Percentiles rank a stretch among this genome's conserved stretches.
Evolutionary conservation across 2,329 filamentous ascomycete genomes (phyloP).

Genomic region (Teratosphaeria destructans): DNA sequence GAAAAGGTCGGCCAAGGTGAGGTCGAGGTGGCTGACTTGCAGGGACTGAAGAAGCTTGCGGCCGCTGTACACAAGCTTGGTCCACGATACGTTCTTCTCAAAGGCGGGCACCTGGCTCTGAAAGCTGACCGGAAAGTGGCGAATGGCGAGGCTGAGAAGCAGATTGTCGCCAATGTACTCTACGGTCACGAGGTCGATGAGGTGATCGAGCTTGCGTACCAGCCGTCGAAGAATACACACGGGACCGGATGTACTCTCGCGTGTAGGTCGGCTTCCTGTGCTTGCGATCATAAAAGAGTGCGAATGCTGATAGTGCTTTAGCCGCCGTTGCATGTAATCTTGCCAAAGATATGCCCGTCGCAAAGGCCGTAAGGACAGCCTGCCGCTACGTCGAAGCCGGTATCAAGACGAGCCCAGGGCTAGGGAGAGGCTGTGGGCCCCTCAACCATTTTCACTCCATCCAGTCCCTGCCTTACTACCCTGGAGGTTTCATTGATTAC

Average conservation of each 20-base stretch:
- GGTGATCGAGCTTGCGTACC: constrained; percentile 59
- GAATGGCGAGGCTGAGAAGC: constrained; percentile 46
- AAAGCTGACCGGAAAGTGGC: constrained; percentile 52
- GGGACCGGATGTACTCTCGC: constrained; percentile 92
- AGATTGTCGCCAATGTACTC: constrained; percentile 67
- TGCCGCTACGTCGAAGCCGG: constrained; percentile 62
- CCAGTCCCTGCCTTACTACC: constrained; percentile 57
- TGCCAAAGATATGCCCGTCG: constrained; percentile 47
- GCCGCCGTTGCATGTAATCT: constrained; percentile 68
- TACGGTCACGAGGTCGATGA: constrained; percentile 50
- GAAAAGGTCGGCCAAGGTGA: constrained; percentile 37
- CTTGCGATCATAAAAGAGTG: not conserved
- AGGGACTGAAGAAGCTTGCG: constrained; percentile 60
- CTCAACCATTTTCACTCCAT: constrained; percentile 71
- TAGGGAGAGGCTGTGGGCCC: constrained; percentile 60
- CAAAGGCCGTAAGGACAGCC: constrained; percentile 54
- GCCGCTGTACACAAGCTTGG: constrained; percentile 57
- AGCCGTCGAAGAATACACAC: constrained; percentile 72
- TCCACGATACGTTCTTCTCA: constrained; percentile 71
- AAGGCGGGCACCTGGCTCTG: constrained; percentile 83
- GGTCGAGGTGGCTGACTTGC: constrained; percentile 44
- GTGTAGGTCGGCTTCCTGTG: constrained; percentile 38
- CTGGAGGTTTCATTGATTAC: constrained; percentile 74
- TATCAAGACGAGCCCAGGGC: constrained; percentile 52
- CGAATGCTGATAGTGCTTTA: constrained; percentile 18